Evolutionary conservation across 129 eudicot genomes (phyloP), one percentile per base, ranked within the genome.

Genomic region (Cynara cardunculus): DNA sequence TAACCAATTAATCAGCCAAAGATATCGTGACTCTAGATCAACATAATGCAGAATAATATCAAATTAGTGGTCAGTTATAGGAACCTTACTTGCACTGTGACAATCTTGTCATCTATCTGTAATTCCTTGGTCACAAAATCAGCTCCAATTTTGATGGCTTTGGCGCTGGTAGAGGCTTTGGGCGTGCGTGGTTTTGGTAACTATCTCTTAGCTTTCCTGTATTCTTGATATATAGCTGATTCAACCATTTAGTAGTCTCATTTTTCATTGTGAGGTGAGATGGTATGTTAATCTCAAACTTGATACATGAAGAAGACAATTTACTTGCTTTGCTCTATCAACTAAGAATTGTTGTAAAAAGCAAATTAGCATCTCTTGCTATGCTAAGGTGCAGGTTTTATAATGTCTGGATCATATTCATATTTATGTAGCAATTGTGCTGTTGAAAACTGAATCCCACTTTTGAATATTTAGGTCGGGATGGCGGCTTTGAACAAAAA

Each of bases 91-190:
- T 90, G 96, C 21, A 90, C 86, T 25, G 98, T 93, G 32, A 90
- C 98, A 21, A 85, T 87, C 77, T 86, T 89, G 88, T 90, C 98
- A 69, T 93, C 98, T 64, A 93, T 89, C 83, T 86, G 94, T 83
- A 93, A 87, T 53, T 93, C 98, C 84, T 93, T 93, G n/a, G 98
- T 90, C 49, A 93, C 92, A 75, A 93, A 93, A 89, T 93, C 98
- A 64, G 96, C 96, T 75, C 98, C 98, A 80, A 72, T 78, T 79
- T 85, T 70, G 99, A 92, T 76, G 90, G 91, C 41, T 95, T 87
- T 88, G 97, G 96, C 5, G 70, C 79, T 74, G 97, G 97, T 32
- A 90, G 97, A 89, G 99, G 97, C 68, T 92, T 86, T 86, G 97
- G 90, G 75, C 90, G 97, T 77, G 2, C 96, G 97, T 82, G 96